These are phyloP conservation scores for Aschersonia sp. DNA, from an alignment of 2,329 filamentous ascomycete genomes.

Conservation along the genomic window DNA sequence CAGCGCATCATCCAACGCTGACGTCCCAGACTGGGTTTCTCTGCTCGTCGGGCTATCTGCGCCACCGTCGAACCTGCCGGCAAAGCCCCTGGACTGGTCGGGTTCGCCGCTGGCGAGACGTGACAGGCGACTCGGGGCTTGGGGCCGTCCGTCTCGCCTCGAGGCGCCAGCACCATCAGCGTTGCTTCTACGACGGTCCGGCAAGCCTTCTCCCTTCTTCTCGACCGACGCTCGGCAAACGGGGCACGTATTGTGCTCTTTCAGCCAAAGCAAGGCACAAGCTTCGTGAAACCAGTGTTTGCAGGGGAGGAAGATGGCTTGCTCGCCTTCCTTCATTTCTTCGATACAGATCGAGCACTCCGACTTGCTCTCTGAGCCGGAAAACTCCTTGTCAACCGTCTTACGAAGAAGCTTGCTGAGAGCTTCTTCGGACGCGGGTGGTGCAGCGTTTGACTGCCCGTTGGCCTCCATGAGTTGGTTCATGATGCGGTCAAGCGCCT, in stretches of 20 bases:
- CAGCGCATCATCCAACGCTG: too few relatives aligned
- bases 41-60: slow-evolving; percentile 2
- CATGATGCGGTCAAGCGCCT: slow-evolving; percentile 79
- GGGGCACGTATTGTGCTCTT: slow-evolving; percentile 85
- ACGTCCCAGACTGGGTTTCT: not conserved
- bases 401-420: slow-evolving; percentile 62
- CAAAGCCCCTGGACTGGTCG: not conserved
- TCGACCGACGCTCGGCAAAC: slow-evolving; percentile 54
- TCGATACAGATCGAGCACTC: slow-evolving; percentile 97
- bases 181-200: slow-evolving; percentile 1
- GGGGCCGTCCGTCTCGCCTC: not conserved
- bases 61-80: not conserved
- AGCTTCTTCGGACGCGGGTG: slow-evolving; percentile 62
- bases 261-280: slow-evolving; percentile 73
- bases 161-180: not conserved
- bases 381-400: slow-evolving; percentile 53
- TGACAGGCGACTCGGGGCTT: not conserved
- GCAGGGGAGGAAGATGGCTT: slow-evolving; percentile 69
- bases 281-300: slow-evolving; percentile 85
- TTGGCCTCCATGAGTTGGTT: slow-evolving; percentile 79
- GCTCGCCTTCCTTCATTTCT: slow-evolving; percentile 54
- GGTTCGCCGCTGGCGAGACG: not conserved
- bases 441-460: slow-evolving; percentile 59
- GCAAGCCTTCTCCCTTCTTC: slow-evolving; percentile 11
- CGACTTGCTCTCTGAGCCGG: slow-evolving; percentile 49